Evolutionary conservation across 2,329 filamentous ascomycete genomes (phyloP).

Genomic region (Xylariaceae sp.): DNA sequence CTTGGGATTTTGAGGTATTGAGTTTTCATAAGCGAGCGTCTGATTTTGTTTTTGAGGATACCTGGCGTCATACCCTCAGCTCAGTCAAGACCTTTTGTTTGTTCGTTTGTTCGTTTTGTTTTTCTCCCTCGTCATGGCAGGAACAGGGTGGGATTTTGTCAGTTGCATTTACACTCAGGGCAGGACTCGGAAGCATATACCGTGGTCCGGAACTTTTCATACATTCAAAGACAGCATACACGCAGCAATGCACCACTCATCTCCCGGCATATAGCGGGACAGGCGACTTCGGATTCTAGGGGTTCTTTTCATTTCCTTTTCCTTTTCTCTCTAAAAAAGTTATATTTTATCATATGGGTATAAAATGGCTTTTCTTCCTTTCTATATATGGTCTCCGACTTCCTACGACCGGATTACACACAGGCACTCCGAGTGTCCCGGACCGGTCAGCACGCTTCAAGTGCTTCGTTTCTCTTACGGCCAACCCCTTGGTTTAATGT

Average conservation of each 20-base stretch:
- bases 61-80: conserved; percentile 41
- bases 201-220: conserved; percentile 38
- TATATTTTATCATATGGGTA: conserved; percentile 32
- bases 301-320: not conserved
- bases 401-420: conserved; percentile 26
- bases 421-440: not conserved
- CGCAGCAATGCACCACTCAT: conserved; percentile 57
- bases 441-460: conserved; percentile 34
- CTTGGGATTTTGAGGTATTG: conserved; percentile 28
- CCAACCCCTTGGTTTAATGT: conserved; percentile 37
- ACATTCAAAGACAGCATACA: conserved; percentile 50
- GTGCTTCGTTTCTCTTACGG: conserved; percentile 30
- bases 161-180: conserved; percentile 50
- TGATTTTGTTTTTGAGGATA: conserved; percentile 27
- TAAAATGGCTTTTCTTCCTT: conserved; percentile 35
- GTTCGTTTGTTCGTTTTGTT: conserved; percentile 23
- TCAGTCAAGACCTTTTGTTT: conserved; percentile 38
- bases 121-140: conserved; percentile 50
- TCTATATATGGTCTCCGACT: conserved; percentile 38
- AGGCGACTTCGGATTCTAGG: conserved; percentile 33
- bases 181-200: conserved; percentile 41
- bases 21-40: conserved; percentile 35
- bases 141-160: conserved; percentile 47
- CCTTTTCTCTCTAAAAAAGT: conserved; percentile 27
- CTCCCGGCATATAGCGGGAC: conserved; percentile 45